Base-by-base conservation (phyloP, 768 basidiomycete species). In the Trametes cubensis region DNA sequence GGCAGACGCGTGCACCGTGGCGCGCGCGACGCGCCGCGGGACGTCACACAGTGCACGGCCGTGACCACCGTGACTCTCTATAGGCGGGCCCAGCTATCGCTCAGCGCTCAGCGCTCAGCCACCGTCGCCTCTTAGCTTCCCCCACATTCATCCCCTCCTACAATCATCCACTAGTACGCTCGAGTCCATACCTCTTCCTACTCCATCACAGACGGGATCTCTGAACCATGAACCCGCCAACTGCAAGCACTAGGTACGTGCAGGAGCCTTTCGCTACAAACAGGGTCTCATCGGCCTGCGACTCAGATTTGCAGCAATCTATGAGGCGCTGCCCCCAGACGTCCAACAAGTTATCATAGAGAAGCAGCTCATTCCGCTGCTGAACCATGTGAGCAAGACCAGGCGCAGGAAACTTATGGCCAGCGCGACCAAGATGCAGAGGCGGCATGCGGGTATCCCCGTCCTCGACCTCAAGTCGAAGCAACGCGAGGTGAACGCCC, bases 261-360 rank as follows among this genome's bases (percentile, higher is more conserved):
- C 53, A 15, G 7, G 6, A 30, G 2, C n/a, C 14, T 34, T 13
- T 23, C 11, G 30, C 44, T 23, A 51, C 25, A 17, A 21, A 38
- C 2, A 21, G 18, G 25, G 23, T 17, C 34, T 59, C 51, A 44
- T 25, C 3, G 8, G 23, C 10, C 15, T 38, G 4, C 28, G 7
- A 28, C 3, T 7, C 68, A 85, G 84, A 54, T 82, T 87, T 63
- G 66, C 74, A 11, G 69, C 75, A 13, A 67, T 84, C 1, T 86
- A 81, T 72, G 78, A 81, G 38, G 64, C 78, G 0, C 71, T 88
- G n/a, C 83, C 87, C 0, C 74, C 75, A 10, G 84, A 85, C 64
- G 81, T 80, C 0, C 82, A 84, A 60, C 78, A 76, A 6, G 67
- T 66, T 1, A 70, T 87, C 30, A 74, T 87, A 0, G 80, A 83